Evolutionary conservation across 768 basidiomycete genomes (phyloP).

Genomic region (Symmetrospora coprosmae): DNA sequence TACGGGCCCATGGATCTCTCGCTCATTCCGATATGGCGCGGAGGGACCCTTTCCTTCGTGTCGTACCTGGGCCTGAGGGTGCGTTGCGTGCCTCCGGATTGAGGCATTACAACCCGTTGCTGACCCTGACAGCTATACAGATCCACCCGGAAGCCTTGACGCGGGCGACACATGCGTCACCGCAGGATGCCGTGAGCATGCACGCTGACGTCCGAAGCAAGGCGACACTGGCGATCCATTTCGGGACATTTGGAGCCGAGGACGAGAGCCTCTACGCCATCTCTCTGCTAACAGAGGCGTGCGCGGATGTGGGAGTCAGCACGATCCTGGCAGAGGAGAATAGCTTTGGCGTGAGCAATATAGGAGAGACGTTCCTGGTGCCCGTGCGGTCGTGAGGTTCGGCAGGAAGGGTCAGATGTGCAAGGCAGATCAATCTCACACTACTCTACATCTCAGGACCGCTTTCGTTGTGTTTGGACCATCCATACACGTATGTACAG

Average conservation of each 20-base stretch:
- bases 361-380: slow-evolving; percentile 34
- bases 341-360: slow-evolving; percentile 38
- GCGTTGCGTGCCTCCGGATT: slow-evolving; percentile 26
- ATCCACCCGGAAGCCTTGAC: slow-evolving; percentile 9
- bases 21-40: slow-evolving; percentile 31
- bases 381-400: no score
- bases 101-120: background rate
- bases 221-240: slow-evolving; percentile 38
- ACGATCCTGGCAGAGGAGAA: slow-evolving; percentile 35
- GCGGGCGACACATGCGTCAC: slow-evolving; percentile 39
- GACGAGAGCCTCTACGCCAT: slow-evolving; percentile 31
- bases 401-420: no score
- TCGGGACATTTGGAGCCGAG: slow-evolving; percentile 42
- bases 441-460: no score
- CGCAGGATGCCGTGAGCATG: slow-evolving; percentile 54
- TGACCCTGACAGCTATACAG: slow-evolving; percentile 47
- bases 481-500: no score
- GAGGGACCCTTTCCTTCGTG: slow-evolving; percentile 41
- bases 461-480: no score
- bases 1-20: slow-evolving; percentile 57
- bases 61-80: slow-evolving; percentile 40
- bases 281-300: slow-evolving; percentile 28
- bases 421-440: no score
- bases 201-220: slow-evolving; percentile 52
- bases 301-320: slow-evolving; percentile 9